Conservation (phyloP, 805 yeast species). For the Saccharomycopsis sp. region DNA sequence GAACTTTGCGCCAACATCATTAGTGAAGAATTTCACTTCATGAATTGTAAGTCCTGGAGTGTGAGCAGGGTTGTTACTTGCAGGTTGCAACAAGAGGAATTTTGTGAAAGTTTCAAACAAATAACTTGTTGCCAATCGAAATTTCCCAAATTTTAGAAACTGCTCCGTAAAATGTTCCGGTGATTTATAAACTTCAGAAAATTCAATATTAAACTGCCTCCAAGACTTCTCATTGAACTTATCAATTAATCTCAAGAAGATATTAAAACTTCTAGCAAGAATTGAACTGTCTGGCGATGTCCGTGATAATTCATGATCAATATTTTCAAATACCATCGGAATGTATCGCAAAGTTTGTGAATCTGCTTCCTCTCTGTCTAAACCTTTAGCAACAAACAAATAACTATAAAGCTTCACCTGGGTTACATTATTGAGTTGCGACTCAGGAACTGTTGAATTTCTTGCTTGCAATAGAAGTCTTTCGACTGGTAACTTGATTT, state of each 20-base stretch:
- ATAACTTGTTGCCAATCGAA: slow-evolving; percentile 35
- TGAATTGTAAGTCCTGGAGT: slow-evolving; percentile 58
- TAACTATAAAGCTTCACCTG: slow-evolving; percentile 56
- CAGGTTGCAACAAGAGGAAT: slow-evolving; percentile 51
- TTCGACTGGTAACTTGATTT: slow-evolving; percentile 55
- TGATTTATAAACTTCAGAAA: slow-evolving; percentile 7
- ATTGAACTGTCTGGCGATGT: slow-evolving; percentile 25
- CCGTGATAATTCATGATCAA: slow-evolving; percentile 27
- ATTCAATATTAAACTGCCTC: neutral
- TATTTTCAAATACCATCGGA: slow-evolving; percentile 41
- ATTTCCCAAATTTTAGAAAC: slow-evolving; percentile 4
- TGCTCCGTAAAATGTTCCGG: slow-evolving; percentile 10
- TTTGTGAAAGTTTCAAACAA: slow-evolving; percentile 43
- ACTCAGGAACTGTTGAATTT: slow-evolving; percentile 35
- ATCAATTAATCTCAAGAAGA: slow-evolving; percentile 50
- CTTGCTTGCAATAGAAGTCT: slow-evolving; percentile 60
- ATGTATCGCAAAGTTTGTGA: slow-evolving; percentile 32
- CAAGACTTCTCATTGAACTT: slow-evolving; percentile 6
- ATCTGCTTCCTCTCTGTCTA: slow-evolving; percentile 42
- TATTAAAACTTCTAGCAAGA: slow-evolving; percentile 54
- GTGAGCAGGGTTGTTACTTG: slow-evolving; percentile 18
- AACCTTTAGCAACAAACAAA: slow-evolving; percentile 59
- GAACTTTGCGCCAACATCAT: slow-evolving; percentile 59
- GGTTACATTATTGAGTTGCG: slow-evolving; percentile 36
- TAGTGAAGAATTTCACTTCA: slow-evolving; percentile 58